A percentile compares a stretch with the other conserved stretches of the same genome.
Evolutionary conservation across 768 basidiomycete species (phyloP).

Genomic region (Tylopilus felleus): DNA sequence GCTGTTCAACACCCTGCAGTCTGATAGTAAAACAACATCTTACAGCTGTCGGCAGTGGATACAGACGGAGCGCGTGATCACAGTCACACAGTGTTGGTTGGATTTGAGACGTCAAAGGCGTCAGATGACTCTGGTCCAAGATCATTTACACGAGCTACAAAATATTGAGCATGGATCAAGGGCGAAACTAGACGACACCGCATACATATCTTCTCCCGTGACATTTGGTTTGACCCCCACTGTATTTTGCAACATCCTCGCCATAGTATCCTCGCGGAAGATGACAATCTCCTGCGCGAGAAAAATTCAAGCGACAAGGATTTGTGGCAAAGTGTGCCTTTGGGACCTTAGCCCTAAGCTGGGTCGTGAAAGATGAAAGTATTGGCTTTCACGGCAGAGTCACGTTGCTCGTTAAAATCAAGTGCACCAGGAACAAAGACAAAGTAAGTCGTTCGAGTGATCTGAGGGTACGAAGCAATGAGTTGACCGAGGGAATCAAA

Average conservation of each 20-base stretch:
- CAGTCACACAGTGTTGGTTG: constrained; percentile 87
- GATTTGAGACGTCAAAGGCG: constrained; percentile 77
- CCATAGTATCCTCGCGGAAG: constrained; percentile 91
- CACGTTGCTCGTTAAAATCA: constrained; percentile 79
- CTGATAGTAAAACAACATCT: constrained; percentile 26
- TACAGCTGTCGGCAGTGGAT: constrained; percentile 91
- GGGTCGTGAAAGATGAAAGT: constrained; percentile 67
- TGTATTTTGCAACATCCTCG: constrained; percentile 87
- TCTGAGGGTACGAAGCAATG: constrained; percentile 73
- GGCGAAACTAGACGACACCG: constrained; percentile 4
- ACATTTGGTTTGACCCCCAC: constrained; percentile 84
- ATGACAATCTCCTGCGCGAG: constrained; percentile 94
- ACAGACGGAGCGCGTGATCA: constrained; percentile 88
- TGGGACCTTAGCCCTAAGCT: constrained; percentile 69
- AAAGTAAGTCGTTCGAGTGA: constrained; percentile 81
- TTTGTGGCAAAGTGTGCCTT: constrained; percentile 83
- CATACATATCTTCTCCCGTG: constrained; percentile 78
- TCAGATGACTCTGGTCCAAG: constrained; percentile 92
- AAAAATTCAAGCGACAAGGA: constrained; percentile 93
- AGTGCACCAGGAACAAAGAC: constrained; percentile 93
- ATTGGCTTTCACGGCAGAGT: constrained; percentile 80
- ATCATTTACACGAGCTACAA: constrained; percentile 93
- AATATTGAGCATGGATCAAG: not conserved
- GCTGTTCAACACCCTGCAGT: constrained; percentile 5
- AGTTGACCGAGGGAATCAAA: constrained; percentile 87